Conservation (phyloP, 2,329 filamentous ascomycete species). For the Volutella citrinella region DNA sequence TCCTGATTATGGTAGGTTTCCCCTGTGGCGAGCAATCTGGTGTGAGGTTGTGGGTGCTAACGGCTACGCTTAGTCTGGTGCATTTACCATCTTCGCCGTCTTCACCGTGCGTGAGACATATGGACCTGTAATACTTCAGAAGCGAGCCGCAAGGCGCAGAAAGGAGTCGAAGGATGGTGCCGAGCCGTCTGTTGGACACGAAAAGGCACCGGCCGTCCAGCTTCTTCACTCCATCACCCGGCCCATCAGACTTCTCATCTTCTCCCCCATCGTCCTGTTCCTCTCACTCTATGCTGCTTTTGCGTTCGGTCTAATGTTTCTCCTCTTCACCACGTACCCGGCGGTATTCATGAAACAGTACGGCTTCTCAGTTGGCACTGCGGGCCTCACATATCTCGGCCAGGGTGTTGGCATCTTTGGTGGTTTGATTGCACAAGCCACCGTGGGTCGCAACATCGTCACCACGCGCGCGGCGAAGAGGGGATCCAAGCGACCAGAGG, state of each 20-base stretch:
- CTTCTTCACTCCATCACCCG: constrained; percentile 33
- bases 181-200: constrained; percentile 5
- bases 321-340: constrained; percentile 35
- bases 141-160: constrained; percentile 1
- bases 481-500: constrained; percentile 34
- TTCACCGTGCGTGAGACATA: constrained; percentile 20
- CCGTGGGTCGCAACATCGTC: constrained; percentile 12
- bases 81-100: constrained; percentile 12
- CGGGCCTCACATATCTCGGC: constrained; percentile 46
- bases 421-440: constrained; percentile 17
- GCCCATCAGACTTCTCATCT: constrained; percentile 46
- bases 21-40: too few species aligned
- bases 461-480: too few species aligned
- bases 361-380: constrained; percentile 21
- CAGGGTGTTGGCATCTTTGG: constrained; percentile 36
- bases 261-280: constrained; percentile 51
- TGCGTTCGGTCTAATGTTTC: constrained; percentile 32
- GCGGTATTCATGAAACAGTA: constrained; percentile 33
- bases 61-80: too few species aligned
- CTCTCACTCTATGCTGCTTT: constrained; percentile 33
- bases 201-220: constrained; percentile 13
- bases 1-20: constrained; percentile 35
- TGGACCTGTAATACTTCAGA: not conserved
- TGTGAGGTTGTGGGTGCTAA: too few species aligned
- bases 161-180: constrained; percentile 5